phyloP scores from a whole-genome alignment of 192 early-diverging fungal species.

The Coemansia sp. region DNA sequence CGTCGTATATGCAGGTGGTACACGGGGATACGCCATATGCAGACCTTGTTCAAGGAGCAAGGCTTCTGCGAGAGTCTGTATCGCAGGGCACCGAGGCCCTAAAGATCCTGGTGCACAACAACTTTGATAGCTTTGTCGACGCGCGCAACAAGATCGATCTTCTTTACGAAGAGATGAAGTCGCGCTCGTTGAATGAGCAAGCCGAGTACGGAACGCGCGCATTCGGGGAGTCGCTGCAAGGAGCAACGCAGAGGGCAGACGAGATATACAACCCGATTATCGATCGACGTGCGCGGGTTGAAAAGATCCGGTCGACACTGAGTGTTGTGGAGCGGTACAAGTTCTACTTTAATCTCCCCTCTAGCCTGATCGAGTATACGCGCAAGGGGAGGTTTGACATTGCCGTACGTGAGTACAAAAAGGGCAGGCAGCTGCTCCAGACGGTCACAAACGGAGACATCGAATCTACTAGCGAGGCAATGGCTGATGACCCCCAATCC shows the following conservation, averaged over 20 bases:
- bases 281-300: conserved; percentile 78
- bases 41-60: conserved; percentile 77
- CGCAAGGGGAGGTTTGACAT: conserved; percentile 86
- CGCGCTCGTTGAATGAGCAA: conserved; percentile 74
- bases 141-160: conserved; percentile 95
- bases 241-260: conserved; percentile 67
- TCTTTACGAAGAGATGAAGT: conserved; percentile 89
- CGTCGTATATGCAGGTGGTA: conserved; percentile 74
- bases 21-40: conserved; percentile 84
- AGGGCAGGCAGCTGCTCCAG: conserved; percentile 81
- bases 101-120: conserved; percentile 87
- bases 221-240: conserved; percentile 67
- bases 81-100: conserved; percentile 82
- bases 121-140: conserved; percentile 96
- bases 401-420: conserved; percentile 94
- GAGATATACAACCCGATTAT: conserved; percentile 86
- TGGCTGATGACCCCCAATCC: conserved; percentile 21
- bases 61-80: conserved; percentile 68
- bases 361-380: conserved; percentile 78
- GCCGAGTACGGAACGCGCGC: conserved; percentile 80
- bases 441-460: conserved; percentile 48
- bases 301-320: conserved; percentile 88
- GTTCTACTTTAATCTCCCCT: conserved; percentile 96
- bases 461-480: conserved; percentile 8
- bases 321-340: conserved; percentile 92